A percentile compares a stretch with the other conserved stretches of the same genome.
These are phyloP conservation scores for Plasmodium vinckei DNA, from an alignment of 169 alveolate genomes.

Conservation along the genomic window DNA sequence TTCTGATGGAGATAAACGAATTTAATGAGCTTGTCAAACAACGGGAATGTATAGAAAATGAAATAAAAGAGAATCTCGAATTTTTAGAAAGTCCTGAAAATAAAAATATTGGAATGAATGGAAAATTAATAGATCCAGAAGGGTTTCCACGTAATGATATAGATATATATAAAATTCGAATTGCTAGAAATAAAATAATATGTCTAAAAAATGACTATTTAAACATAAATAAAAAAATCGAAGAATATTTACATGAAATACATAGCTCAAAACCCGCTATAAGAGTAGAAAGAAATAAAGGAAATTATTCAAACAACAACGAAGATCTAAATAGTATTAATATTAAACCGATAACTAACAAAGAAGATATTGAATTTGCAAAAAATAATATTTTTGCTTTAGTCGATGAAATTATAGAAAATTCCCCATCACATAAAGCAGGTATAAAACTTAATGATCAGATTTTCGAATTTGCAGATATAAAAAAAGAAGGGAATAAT, in stretches of 20 bases:
- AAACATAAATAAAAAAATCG: constrained; percentile 41
- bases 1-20: constrained; percentile 25
- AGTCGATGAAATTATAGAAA: constrained; percentile 51
- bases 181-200: constrained; percentile 80
- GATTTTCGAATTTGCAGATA: constrained; percentile 40
- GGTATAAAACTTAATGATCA: constrained; percentile 47
- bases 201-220: constrained; percentile 80
- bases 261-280: constrained; percentile 48
- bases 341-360: background rate
- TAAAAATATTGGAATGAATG: constrained; percentile 80
- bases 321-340: background rate
- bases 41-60: constrained; percentile 80
- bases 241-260: constrained; percentile 50
- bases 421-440: constrained; percentile 60
- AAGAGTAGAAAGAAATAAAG: constrained; percentile 39
- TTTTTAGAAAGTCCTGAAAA: constrained; percentile 82
- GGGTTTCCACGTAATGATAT: constrained; percentile 83
- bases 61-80: constrained; percentile 78
- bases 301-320: background rate
- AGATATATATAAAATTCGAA: constrained; percentile 81
- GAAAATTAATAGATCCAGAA: constrained; percentile 81
- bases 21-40: constrained; percentile 75
- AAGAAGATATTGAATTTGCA: constrained; percentile 24
- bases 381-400: constrained; percentile 46
- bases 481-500: constrained; percentile 11